Evolutionary conservation across 2,329 filamentous ascomycete species (phyloP), one percentile per base, ranked within the genome.

Genomic region (Cadophora sp.): DNA sequence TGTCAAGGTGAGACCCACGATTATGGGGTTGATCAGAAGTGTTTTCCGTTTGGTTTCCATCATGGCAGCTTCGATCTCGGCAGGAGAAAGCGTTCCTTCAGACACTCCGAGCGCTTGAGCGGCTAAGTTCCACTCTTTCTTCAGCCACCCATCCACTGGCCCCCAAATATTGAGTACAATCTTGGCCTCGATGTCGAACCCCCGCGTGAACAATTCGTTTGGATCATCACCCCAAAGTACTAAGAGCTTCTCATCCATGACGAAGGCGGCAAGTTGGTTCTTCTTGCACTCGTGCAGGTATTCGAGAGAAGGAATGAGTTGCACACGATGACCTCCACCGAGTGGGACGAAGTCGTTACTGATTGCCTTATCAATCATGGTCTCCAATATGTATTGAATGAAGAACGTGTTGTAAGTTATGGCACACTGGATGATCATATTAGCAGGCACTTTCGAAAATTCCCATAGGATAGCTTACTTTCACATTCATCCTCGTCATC

Each of bases 341-440:
- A 91, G 79, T 11, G 89, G 87, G 11, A 91, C 86, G 71, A 85
- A 89, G 19, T 85, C 80, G 26, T 81, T 72, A 56, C 81, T 83
- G 60, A 82, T 79, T 29, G 31, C 31, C 34, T 40, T 40, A 2
- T 40, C 55, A 24, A 59, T 6, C n/a, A 59, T 59, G 66, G 84
- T 79, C 3, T 77, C 74, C 7, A 91, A 79, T 70, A 91, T 84
- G 31, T 89, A 82, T 71, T 86, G 85, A 74, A 91, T 88, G 50
- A 91, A 85, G 68, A 84, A 82, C 3, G 89, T 91, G 75, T 87
- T 89, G 71, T 91, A 83, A 3, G 89, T 92, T 85, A 91, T 89
- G 62, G 89, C 89, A 73, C 85, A 87, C 86, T 90, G 58, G 50
- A 16, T 26, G 27, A 9, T 76, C 58, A 59, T 40, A 16, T 59